Evolutionary conservation across 257 asterid genomes (phyloP).

Genomic region (Salvia miltiorrhiza): DNA sequence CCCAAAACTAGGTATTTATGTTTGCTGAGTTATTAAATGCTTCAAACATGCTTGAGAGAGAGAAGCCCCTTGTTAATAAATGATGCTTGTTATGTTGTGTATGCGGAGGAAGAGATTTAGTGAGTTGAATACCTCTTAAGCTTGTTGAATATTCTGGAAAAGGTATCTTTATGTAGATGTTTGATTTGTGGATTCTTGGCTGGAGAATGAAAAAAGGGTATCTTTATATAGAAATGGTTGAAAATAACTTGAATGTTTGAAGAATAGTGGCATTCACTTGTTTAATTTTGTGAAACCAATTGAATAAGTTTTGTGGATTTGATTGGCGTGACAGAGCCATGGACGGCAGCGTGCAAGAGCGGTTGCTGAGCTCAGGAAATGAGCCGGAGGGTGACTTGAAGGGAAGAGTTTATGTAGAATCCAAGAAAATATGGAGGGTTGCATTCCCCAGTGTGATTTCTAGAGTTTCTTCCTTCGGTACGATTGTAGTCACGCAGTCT

Average conservation of each 20-base stretch:
- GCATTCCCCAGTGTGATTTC: conserved; percentile 78
- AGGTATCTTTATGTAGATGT: background rate
- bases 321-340: conserved; percentile 32
- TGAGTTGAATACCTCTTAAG: no score
- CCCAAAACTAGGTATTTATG: background rate
- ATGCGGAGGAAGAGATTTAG: background rate
- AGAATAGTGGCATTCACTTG: background rate
- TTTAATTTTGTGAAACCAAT: background rate
- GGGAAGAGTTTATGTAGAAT: conserved; percentile 45
- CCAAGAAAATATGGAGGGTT: conserved; percentile 84
- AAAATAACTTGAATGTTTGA: background rate
- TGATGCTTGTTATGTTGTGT: background rate
- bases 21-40: background rate
- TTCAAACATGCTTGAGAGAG: background rate
- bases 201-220: background rate
- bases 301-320: background rate
- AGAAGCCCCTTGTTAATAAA: background rate
- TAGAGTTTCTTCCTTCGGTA: conserved; percentile 64
- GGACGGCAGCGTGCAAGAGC: conserved; percentile 38
- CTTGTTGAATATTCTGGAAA: background rate
- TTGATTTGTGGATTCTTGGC: background rate
- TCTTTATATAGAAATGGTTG: background rate
- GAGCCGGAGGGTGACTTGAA: conserved; percentile 46
- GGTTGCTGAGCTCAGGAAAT: conserved; percentile 41
- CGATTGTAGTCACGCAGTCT: conserved; percentile 66